Evolutionary conservation across 2,329 filamentous ascomycete species (phyloP).

Genomic region (Tolypocladium cylindrosporum): DNA sequence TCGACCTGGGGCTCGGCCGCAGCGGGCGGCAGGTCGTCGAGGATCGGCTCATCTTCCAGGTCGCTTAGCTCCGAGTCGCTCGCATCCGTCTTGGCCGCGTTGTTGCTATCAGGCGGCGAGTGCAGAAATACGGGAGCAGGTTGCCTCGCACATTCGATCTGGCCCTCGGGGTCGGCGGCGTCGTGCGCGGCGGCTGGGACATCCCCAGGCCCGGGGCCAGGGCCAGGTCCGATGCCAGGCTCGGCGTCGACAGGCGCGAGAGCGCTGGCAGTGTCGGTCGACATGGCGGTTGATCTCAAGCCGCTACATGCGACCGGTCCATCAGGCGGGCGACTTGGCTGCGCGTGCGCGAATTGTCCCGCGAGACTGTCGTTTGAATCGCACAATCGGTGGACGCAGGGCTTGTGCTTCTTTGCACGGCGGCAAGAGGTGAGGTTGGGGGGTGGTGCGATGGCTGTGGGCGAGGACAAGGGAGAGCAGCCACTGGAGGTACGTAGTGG

Average conservation of each 20-base stretch:
- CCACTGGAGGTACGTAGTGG: slow-evolving; percentile 1
- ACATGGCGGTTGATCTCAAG: slow-evolving; percentile 36
- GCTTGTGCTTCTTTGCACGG: slow-evolving; percentile 1
- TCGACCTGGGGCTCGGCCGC: slow-evolving; percentile 9
- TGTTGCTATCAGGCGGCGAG: slow-evolving; percentile 56
- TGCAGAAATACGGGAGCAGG: slow-evolving; percentile 39
- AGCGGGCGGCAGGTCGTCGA: slow-evolving; percentile 20
- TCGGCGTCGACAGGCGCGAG: slow-evolving; percentile 22
- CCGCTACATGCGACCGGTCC: slow-evolving; percentile 25
- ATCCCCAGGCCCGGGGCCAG: slow-evolving; percentile 3
- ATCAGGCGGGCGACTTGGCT: slow-evolving; percentile 15
- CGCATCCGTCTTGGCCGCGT: slow-evolving; percentile 45
- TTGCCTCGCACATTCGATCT: slow-evolving; percentile 25
- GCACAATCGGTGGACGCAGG: slow-evolving; percentile 1
- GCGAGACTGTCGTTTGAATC: neutral
- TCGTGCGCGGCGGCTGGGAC: slow-evolving; percentile 13
- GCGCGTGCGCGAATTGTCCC: neutral
- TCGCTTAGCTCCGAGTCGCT: slow-evolving; percentile 60
- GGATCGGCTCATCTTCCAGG: slow-evolving; percentile 44
- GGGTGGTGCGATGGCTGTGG: neutral
- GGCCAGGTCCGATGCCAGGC: slow-evolving; percentile 1
- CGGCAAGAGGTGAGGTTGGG: slow-evolving; percentile 1
- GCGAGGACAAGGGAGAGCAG: slow-evolving; percentile 2
- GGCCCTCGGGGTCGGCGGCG: slow-evolving; percentile 15
- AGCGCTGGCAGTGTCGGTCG: slow-evolving; percentile 44